phyloP scores from a whole-genome alignment of 345 rosid species.

The Eucalyptus curtisii region DNA sequence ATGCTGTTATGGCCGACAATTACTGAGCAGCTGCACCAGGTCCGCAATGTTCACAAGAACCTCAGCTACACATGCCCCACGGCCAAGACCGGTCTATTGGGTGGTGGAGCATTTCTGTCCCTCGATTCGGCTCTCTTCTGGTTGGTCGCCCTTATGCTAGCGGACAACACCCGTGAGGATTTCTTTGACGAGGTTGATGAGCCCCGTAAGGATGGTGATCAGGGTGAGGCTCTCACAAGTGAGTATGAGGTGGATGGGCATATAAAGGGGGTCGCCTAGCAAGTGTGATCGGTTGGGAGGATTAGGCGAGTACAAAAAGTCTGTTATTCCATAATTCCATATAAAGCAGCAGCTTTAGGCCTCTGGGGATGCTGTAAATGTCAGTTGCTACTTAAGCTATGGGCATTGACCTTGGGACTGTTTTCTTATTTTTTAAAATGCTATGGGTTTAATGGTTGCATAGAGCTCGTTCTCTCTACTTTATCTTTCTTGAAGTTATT shows the following conservation, averaged over 20 bases:
- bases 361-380: not conserved
- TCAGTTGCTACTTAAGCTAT: not conserved
- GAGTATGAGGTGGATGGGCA: not conserved
- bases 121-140: slow-evolving; percentile 74
- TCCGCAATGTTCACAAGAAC: slow-evolving; percentile 41
- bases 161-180: slow-evolving; percentile 83
- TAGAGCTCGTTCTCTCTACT: not conserved
- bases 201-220: not conserved
- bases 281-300: not conserved
- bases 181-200: slow-evolving; percentile 58
- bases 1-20: slow-evolving; percentile 75
- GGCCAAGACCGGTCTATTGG: slow-evolving; percentile 76
- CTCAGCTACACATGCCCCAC: slow-evolving; percentile 46
- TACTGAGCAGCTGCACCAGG: slow-evolving; percentile 61
- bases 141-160: slow-evolving; percentile 77
- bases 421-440: not conserved
- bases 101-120: slow-evolving; percentile 83
- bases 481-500: not conserved
- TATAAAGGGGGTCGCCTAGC: not conserved
- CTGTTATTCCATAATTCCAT: not conserved
- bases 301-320: not conserved
- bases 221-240: not conserved
- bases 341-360: not conserved
- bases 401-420: not conserved
- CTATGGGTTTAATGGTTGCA: not conserved